Evolutionary conservation across 441 rosid genomes (phyloP), one percentile per base, ranked within the genome.

Genomic region (Raphanus hybrid): DNA sequence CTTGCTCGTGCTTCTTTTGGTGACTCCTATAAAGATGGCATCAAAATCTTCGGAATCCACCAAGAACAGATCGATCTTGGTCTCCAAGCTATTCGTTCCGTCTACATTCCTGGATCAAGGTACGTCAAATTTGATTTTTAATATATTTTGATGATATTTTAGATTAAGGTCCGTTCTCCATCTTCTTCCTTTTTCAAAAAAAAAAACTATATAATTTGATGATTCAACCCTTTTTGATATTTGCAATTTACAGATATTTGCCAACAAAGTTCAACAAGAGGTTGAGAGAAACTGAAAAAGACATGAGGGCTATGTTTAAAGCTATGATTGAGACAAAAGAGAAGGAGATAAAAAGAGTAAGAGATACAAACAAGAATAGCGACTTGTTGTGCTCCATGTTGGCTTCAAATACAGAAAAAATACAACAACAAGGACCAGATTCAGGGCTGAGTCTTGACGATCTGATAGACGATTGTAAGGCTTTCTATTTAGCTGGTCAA

Each of bases 401-500:
- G 81, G 82, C 71, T 41, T 82, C 88, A 9, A 85, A 84, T 63
- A 68, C 80, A 29, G 77, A 73, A 50, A 62, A 68, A 11, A 82
- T 80, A 0, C 32, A 52, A n/a, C 83, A 84, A 67, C 77, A 77
- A 34, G 84, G 81, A 77, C 61, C 12, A 1, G 76, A 26, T 5
- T 82, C 81, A 1, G 84, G 81, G 8, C 60, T 81, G 18, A 81
- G 70, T 32, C 12, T 73, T 1, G 76, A 87, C 32, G 92, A 86
- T 45, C 77, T 92, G 8, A 80, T 88, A 73, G 96, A 91, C 10
- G 91, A 91, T 43, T 88, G 94, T 81, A 91, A 88, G 74, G 75
- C 90, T 27, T 86, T 88, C 80, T 92, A 85, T 66, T 81, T 89
- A 3, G 85, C 90, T 0, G 93, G 97, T 59, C 87, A 91, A 10